A percentile compares a stretch with the other conserved stretches of the same genome.
Evolutionary conservation across 1,139 yeast genomes (phyloP).

Genomic region (Suhomyces ambrosiae): DNA sequence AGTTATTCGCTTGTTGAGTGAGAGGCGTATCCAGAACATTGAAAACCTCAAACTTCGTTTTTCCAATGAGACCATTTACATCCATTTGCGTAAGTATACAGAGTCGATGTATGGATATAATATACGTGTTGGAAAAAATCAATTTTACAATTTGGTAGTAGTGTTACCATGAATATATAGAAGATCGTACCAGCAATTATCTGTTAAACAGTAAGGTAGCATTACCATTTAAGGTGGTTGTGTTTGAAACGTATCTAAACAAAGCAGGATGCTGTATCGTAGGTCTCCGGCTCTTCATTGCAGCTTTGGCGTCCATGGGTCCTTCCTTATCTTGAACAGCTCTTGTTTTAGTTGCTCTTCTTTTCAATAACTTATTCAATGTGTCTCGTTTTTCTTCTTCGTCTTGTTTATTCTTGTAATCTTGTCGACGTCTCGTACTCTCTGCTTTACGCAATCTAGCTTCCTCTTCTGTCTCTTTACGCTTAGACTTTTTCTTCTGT

Average conservation of each 20-base stretch:
- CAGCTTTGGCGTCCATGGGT: constrained; percentile 21
- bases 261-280: constrained; percentile 40
- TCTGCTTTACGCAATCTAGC: constrained; percentile 81
- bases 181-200: background rate
- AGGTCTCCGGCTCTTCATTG: constrained; percentile 38
- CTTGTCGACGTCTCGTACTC: constrained; percentile 84
- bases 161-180: too few species aligned
- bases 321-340: constrained; percentile 40
- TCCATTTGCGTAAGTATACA: too few species aligned
- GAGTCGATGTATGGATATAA: too few species aligned
- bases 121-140: too few species aligned
- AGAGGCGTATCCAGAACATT: too few species aligned
- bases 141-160: too few species aligned
- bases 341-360: constrained; percentile 74
- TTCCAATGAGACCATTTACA: too few species aligned
- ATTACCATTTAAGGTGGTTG: constrained; percentile 11
- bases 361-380: constrained; percentile 76
- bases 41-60: too few species aligned
- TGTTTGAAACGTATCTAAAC: constrained; percentile 33
- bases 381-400: constrained; percentile 95
- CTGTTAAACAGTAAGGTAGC: constrained; percentile 8
- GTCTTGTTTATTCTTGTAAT: constrained; percentile 75
- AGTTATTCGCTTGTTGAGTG: background rate
- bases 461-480: constrained; percentile 80
- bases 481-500: constrained; percentile 30